phyloP scores from a whole-genome alignment of 495 filamentous ascomycete genomes.

The Zalerion maritima region DNA sequence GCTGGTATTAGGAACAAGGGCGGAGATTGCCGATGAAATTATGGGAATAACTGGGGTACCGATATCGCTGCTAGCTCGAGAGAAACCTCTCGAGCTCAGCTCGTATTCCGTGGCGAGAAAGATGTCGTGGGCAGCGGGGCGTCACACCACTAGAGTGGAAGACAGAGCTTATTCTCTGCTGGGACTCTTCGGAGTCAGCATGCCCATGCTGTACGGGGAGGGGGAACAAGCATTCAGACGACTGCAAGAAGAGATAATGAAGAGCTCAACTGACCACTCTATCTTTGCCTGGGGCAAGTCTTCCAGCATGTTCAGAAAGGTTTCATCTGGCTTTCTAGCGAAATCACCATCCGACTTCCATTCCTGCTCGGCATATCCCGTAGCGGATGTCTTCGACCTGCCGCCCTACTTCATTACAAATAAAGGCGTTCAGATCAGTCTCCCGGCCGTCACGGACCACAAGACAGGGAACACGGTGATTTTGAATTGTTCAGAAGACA shows the following conservation, averaged over 20 bases:
- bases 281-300: conserved; percentile 10
- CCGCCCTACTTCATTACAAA: no score
- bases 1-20: conserved; percentile 7
- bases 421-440: no score
- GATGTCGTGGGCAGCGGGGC: conserved; percentile 9
- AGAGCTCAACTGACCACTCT: conserved; percentile 5
- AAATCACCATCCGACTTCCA: no score
- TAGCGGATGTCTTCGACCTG: no score
- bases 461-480: no score
- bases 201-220: conserved; percentile 12
- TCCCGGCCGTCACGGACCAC: no score
- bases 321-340: no score
- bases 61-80: conserved; percentile 4
- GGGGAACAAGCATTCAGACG: conserved; percentile 8
- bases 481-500: no score
- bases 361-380: no score
- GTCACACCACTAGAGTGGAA: conserved; percentile 6
- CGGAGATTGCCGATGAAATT: conserved; percentile 1
- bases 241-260: conserved; percentile 12
- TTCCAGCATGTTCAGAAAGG: no score
- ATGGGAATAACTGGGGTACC: conserved; percentile 4
- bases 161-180: conserved; percentile 11
- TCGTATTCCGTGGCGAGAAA: conserved; percentile 2
- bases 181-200: conserved; percentile 10
- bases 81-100: neutral